Conservation (phyloP, 495 filamentous ascomycete species). For the Astrocystis sublimbata region DNA sequence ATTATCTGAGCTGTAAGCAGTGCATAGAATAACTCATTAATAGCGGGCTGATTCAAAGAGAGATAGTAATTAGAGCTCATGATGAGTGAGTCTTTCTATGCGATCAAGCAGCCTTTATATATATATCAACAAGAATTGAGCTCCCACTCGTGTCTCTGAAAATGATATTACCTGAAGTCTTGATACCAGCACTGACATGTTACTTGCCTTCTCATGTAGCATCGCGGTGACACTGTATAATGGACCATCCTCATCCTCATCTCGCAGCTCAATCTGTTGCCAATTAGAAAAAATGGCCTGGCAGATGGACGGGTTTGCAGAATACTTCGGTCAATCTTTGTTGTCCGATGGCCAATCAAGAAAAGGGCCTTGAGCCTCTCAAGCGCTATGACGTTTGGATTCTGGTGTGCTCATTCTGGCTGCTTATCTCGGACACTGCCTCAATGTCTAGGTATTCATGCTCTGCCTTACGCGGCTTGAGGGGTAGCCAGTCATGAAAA, state of each 20-base stretch:
- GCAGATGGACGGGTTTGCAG: not conserved
- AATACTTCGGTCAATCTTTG: not conserved
- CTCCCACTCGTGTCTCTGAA: not conserved
- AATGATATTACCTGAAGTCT: not conserved
- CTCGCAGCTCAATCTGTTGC: not conserved
- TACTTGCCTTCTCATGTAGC: not conserved
- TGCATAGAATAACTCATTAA: not conserved
- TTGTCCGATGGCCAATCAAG: not conserved
- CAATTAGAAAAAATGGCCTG: slow-evolving; percentile 5
- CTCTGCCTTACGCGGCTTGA: too few species aligned
- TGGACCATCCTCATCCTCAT: not conserved
- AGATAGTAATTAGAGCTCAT: not conserved
- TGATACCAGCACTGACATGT: not conserved
- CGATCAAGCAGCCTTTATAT: not conserved
- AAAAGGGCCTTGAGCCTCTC: not conserved
- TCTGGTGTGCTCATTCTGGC: too few species aligned
- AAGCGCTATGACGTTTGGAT: too few species aligned
- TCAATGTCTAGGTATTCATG: too few species aligned
- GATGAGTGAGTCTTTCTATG: too few species aligned
- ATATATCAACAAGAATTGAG: not conserved
- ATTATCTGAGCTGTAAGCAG: not conserved
- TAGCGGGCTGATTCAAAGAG: too few species aligned
- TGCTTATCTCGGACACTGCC: too few species aligned
- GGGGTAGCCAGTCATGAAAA: too few species aligned
- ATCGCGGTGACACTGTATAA: not conserved